Base-by-base conservation (phyloP, 164 flowering plant species). In the Vitis amurensis region DNA sequence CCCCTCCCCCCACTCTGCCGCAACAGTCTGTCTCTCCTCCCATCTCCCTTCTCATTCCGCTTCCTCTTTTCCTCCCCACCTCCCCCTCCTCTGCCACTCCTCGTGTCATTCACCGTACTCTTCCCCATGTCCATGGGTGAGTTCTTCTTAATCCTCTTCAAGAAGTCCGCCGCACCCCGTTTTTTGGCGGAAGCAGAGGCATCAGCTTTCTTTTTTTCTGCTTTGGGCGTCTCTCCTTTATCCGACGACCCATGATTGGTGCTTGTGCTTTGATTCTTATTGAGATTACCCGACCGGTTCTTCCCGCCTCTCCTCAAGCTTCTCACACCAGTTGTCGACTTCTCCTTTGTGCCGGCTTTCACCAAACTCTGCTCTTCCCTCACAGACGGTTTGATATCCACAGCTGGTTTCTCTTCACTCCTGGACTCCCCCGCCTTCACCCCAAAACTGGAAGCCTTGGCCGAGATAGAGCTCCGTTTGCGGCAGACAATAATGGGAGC, bases 101-200 rank as follows among this genome's bases (percentile, higher is more conserved):
- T 10, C 15, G 63, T 55, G 23, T 73, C 77, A 14, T 68, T 74
- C 1, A 63, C 66, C 3, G 74, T 67, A 49, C 57, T 73, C 71
- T 73, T 76, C 55, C 60, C 50, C 15, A 81, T 70, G 15, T 77
- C 82, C 2, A 73, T 49, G 2, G 89, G 80, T 3, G 89, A 77
- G 52, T 80, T 83, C 55, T 79, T 79, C 75, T 91, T 94, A 67
- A 94, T 84, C 66, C 93, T 82, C 59, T 86, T 89, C 78, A 94
- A 80, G 84, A 91, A 92, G 73, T 84, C 82, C 0, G 90, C 91
- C 5, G 87, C 96, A 13, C 93, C 83, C 44, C 82, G 71, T 77
- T 89, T 90, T 77, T 89, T 93, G 12, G 80, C 78, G 30, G 74
- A 55, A 8, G 75, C 56, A 0, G 69, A 11, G 4, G 52, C 49